Conservation (phyloP, 169 alveolate species). For the Cytauxzoon felis region DNA sequence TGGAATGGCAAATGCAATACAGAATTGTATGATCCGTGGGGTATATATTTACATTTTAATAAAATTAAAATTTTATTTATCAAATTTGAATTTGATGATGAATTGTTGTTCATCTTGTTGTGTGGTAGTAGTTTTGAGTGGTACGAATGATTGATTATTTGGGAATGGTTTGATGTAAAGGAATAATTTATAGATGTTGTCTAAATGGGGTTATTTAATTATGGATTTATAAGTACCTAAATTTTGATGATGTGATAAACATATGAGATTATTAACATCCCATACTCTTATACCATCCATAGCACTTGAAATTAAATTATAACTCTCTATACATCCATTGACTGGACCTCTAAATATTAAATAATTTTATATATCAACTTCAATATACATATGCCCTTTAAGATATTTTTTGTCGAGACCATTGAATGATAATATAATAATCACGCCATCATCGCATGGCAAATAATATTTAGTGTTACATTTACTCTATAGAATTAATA, state of each 20-base stretch:
- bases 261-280: conserved; percentile 26
- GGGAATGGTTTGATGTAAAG: too few species aligned
- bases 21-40: too few species aligned
- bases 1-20: too few species aligned
- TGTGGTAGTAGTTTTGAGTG: too few species aligned
- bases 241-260: conserved; percentile 32
- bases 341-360: conserved; percentile 39
- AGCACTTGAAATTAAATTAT: conserved; percentile 36
- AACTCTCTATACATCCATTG: conserved; percentile 28
- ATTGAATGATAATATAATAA: conserved; percentile 13
- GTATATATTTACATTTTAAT: too few species aligned
- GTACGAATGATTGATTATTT: too few species aligned
- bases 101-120: too few species aligned
- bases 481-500: not conserved
- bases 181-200: too few species aligned
- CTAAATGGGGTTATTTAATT: too few species aligned
- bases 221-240: too few species aligned
- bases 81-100: too few species aligned
- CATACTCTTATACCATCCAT: conserved; percentile 53
- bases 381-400: conserved; percentile 31
- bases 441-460: conserved; percentile 50
- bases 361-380: not conserved
- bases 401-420: not conserved
- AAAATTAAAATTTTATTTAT: too few species aligned
- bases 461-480: not conserved